Base-by-base conservation (phyloP, 1,284 basidiomycete species). In the Tranzscheliella williamsii region DNA sequence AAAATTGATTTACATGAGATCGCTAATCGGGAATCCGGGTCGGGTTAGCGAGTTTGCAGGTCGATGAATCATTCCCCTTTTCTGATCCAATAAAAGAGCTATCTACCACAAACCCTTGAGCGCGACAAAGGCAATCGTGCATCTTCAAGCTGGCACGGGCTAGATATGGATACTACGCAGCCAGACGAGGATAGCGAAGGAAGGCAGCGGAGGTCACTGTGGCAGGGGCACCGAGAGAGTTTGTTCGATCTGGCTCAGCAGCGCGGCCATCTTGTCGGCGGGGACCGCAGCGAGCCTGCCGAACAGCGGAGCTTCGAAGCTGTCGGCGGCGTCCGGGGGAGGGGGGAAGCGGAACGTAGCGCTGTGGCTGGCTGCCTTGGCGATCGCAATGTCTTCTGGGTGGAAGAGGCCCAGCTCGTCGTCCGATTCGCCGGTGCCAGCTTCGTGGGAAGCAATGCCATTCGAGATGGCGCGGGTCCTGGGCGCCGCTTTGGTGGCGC, bases 291-390 rank as follows among this genome's bases (percentile, higher is more conserved):
- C 49, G 22, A 76, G 40, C 5, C 73, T 54, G 5, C 67, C 73
- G 42, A 68, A 76, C 20, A 76, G 43, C 0, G 72, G 72, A 16
- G 72, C 58, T 37, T 76, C 72, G 24, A 68, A 76, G 38, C 55
- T 51, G 26, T 73, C 70, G 3, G 62, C 63, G 12, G 72, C 70
- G 38, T 74, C 69, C 9, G 43, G 58, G 11, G 70, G 72, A 5
- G 72, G 58, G 0, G 73, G 73, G 64, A 74, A 76, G 24, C 72
- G 69, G 44, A 64, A 76, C 9, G 69, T 74, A 36, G 67, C 49
- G 26, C 60, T 46, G 39, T 73, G 61, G 17, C 57, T 46, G 5
- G 71, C 73, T 24, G 53, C 40, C 38, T 65, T 53, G 9, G 55
- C 46, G 17, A 75, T 56, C 16, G 70, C 48, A 35, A 72, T 58